Evolutionary conservation across 192 early-diverging fungal species (phyloP).

Genomic region (Backusella westeae): DNA sequence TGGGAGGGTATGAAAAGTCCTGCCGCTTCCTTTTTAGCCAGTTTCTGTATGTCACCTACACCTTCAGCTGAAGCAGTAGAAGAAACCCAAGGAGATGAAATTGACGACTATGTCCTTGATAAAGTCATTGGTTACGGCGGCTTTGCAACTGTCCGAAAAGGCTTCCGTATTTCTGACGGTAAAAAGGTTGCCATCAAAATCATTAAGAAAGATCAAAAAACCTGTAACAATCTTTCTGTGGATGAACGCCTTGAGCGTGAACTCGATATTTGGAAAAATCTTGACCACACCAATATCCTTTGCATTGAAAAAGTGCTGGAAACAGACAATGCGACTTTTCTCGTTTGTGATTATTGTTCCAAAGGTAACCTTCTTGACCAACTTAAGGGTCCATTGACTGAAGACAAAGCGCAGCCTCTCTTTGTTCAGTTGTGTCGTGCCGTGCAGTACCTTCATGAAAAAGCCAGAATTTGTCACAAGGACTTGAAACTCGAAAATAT

Average conservation of each 20-base stretch:
- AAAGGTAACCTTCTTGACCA: conserved; percentile 64
- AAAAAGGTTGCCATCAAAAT: conserved; percentile 70
- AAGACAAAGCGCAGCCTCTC: conserved; percentile 51
- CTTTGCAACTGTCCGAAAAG: conserved; percentile 76
- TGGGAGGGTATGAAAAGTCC: conserved; percentile 32
- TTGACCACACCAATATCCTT: conserved; percentile 71
- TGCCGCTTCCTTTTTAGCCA: conserved; percentile 37
- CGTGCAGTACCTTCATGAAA: conserved; percentile 76
- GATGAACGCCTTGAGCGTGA: conserved; percentile 57
- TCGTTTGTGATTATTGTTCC: conserved; percentile 70
- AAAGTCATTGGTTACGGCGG: conserved; percentile 71
- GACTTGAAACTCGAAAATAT: conserved; percentile 96
- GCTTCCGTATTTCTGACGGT: conserved; percentile 42
- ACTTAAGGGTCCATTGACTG: conserved; percentile 47
- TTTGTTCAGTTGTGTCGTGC: conserved; percentile 76
- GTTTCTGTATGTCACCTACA: conserved; percentile 24
- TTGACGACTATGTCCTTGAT: conserved; percentile 70
- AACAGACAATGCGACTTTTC: conserved; percentile 61
- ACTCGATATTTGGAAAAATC: conserved; percentile 60
- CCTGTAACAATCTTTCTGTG: conserved; percentile 1
- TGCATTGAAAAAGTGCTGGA: conserved; percentile 65
- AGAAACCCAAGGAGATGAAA: conserved; percentile 69
- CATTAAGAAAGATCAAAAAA: conserved; percentile 43
- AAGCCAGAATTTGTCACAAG: conserved; percentile 65
- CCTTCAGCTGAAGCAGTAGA: not conserved